A percentile compares a stretch with the other conserved stretches of the same genome.
phyloP scores from a whole-genome alignment of 148 eudicot species.

The Gaultheria prostrata region DNA sequence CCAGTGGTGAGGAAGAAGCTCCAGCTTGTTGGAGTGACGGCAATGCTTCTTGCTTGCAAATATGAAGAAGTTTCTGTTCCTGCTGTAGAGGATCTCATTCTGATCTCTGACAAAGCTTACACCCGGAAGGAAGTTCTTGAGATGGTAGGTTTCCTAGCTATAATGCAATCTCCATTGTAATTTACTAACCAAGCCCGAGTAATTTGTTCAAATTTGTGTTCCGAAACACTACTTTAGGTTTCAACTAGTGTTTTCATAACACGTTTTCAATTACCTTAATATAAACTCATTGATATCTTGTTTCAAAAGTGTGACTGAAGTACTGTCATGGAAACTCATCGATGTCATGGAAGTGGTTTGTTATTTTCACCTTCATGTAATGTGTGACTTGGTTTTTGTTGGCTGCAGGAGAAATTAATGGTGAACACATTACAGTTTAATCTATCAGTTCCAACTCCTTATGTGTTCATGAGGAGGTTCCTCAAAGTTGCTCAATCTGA shows the following conservation, averaged over 20 bases:
- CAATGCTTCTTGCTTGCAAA: constrained; percentile 87
- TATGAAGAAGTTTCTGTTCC: constrained; percentile 87
- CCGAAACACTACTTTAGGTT: background rate
- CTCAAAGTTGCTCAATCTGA: constrained; percentile 76
- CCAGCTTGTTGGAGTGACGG: constrained; percentile 83
- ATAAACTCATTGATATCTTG: background rate
- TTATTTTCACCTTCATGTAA: background rate
- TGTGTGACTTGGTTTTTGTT: background rate
- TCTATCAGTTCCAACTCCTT: constrained; percentile 72
- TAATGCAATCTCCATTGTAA: background rate
- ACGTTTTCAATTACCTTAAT: background rate
- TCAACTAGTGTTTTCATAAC: background rate
- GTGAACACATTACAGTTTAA: constrained; percentile 69
- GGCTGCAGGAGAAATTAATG: constrained; percentile 64
- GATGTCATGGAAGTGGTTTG: background rate
- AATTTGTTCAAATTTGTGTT: background rate
- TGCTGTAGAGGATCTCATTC: constrained; percentile 65
- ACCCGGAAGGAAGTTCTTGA: constrained; percentile 65
- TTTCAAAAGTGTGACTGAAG: background rate
- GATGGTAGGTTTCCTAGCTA: constrained; percentile 44
- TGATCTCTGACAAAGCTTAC: constrained; percentile 81
- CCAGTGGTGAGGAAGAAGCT: constrained; percentile 69
- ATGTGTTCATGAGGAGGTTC: constrained; percentile 76
- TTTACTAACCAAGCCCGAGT: background rate
- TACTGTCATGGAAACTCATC: background rate